Evolutionary conservation across 306 rosid species (phyloP).

Genomic region (Medicago arabica): DNA sequence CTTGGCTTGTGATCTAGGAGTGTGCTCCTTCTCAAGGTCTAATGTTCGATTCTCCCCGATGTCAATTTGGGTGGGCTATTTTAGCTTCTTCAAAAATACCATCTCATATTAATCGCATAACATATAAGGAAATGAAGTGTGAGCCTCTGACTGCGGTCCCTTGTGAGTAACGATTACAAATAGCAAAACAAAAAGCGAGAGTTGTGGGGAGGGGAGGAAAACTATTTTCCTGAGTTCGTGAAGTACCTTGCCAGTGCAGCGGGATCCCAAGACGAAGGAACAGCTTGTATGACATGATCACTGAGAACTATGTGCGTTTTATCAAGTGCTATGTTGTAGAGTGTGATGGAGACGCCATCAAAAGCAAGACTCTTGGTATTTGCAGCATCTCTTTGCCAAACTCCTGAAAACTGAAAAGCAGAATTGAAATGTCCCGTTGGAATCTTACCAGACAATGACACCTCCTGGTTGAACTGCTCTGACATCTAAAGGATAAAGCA

Average conservation of each 20-base stretch:
- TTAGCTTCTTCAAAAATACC: no score
- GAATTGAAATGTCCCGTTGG: constrained; percentile 84
- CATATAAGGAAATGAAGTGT: background rate
- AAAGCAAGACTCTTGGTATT: constrained; percentile 78
- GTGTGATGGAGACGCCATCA: constrained; percentile 73
- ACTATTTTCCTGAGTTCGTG: constrained; percentile 22
- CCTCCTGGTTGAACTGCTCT: constrained; percentile 85
- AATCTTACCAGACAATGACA: constrained; percentile 77
- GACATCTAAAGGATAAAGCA: constrained; percentile 64
- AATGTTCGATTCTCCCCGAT: no score
- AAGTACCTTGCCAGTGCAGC: constrained; percentile 79
- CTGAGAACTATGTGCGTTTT: constrained; percentile 66
- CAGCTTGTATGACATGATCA: constrained; percentile 74
- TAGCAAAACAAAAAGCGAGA: background rate
- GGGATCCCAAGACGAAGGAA: constrained; percentile 91
- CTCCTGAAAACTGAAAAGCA: constrained; percentile 70
- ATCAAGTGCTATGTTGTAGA: constrained; percentile 72
- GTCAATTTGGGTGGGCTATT: no score
- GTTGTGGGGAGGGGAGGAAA: background rate
- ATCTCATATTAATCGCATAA: background rate
- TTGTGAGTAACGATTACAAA: background rate
- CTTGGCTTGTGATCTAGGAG: no score
- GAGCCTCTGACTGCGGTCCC: background rate
- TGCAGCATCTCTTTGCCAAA: constrained; percentile 92
- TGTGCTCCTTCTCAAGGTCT: no score